Percentiles rank a stretch among this genome's conserved stretches.
phyloP scores from a whole-genome alignment of 805 yeast genomes.

The Wickerhamiella parazyma region DNA sequence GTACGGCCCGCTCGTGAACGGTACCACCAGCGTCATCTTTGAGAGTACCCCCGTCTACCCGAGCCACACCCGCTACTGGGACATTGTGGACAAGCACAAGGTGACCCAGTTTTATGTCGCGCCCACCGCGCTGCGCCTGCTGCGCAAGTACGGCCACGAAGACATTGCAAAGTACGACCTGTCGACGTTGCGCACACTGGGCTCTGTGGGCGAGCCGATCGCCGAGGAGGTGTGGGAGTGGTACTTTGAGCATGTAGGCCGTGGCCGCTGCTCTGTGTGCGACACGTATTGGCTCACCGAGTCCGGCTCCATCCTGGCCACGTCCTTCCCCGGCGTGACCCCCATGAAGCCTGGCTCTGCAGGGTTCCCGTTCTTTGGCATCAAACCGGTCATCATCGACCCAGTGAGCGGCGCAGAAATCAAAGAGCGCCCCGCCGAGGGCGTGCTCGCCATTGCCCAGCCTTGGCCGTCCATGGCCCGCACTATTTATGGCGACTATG shows the following conservation, averaged over 20 bases:
- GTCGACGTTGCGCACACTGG: constrained; percentile 77
- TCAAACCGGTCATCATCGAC: constrained; percentile 80
- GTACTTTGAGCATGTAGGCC: constrained; percentile 89
- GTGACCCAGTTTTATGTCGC: constrained; percentile 97
- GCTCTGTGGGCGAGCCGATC: constrained; percentile 98
- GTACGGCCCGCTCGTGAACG: constrained; percentile 81
- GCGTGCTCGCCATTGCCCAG: constrained; percentile 78
- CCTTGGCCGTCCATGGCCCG: constrained; percentile 99
- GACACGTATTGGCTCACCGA: constrained; percentile 99
- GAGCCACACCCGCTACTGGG: constrained; percentile 90
- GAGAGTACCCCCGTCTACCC: constrained; percentile 99
- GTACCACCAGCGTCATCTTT: constrained; percentile 84
- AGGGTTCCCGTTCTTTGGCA: constrained; percentile 90
- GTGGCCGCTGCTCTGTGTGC: constrained; percentile 73
- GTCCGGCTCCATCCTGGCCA: constrained; percentile 88
- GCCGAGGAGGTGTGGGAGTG: constrained; percentile 98
- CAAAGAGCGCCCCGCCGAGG: constrained; percentile 82
- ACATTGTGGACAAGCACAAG: constrained; percentile 78
- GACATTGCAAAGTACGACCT: constrained; percentile 73
- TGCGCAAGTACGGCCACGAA: constrained; percentile 78
- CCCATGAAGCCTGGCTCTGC: constrained; percentile 98
- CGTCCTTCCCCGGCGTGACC: constrained; percentile 88
- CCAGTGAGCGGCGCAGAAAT: constrained; percentile 83
- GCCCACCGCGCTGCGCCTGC: constrained; percentile 90
- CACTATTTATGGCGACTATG: constrained; percentile 81